These are phyloP conservation scores for Sapria himalayana DNA, from an alignment of 345 rosid genomes.

Conservation along the genomic window DNA sequence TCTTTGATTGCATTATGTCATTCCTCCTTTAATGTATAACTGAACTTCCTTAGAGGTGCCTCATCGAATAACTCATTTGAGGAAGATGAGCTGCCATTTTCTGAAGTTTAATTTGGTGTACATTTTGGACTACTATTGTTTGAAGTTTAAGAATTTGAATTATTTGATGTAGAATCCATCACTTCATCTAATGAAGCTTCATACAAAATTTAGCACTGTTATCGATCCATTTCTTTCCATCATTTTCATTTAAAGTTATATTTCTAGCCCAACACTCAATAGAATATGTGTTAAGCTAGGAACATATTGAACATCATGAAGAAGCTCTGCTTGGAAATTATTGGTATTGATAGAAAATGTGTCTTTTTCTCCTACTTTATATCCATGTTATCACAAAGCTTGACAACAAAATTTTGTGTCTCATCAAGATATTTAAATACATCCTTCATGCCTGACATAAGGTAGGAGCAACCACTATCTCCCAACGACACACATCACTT, in stretches of 20 bases:
- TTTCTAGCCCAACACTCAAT: not conserved
- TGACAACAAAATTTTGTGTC: not conserved
- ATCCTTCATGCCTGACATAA: too few relatives aligned
- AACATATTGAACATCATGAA: constrained; percentile 4
- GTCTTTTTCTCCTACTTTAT: not conserved
- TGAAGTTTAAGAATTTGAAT: not conserved
- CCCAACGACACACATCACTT: too few relatives aligned
- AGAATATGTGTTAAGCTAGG: constrained; percentile 2
- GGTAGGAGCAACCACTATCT: too few relatives aligned
- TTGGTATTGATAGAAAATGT: not conserved
- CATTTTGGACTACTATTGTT: not conserved
- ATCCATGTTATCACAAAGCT: constrained; percentile 1
- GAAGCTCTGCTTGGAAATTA: not conserved
- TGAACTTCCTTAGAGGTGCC: not conserved
- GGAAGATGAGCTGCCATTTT: not conserved
- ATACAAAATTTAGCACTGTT: not conserved
- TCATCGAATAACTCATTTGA: not conserved
- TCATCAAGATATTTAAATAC: too few relatives aligned
- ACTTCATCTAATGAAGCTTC: constrained; percentile 2
- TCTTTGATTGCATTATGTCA: not conserved
- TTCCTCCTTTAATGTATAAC: not conserved
- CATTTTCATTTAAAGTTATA: not conserved
- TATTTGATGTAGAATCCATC: not conserved
- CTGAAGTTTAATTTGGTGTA: not conserved
- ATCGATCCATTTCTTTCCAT: too few relatives aligned